Conservation (phyloP, 805 yeast genomes). For the Geotrichum ghanense region DNA sequence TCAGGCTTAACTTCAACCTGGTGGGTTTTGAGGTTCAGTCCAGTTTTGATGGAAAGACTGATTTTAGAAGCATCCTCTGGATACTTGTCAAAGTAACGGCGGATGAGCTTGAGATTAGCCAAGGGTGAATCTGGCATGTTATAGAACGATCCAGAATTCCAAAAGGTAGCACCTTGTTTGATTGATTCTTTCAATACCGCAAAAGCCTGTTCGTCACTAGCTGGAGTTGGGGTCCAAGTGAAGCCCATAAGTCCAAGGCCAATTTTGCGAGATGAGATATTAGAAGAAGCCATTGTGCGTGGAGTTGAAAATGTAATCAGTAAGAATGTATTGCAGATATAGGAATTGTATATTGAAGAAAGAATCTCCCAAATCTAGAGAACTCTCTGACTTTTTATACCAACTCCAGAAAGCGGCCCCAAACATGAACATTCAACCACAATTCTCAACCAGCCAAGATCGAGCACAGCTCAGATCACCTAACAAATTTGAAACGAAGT, state of each 20-base stretch:
- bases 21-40: constrained; percentile 28
- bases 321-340: too few species aligned
- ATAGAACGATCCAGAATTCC: constrained; percentile 75
- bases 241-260: constrained; percentile 81
- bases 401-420: too few species aligned
- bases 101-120: constrained; percentile 44
- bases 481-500: too few species aligned
- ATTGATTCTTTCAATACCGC: constrained; percentile 43
- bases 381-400: too few species aligned
- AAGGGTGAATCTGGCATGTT: constrained; percentile 36
- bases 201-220: constrained; percentile 44
- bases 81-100: constrained; percentile 43
- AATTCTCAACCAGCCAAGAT: too few species aligned
- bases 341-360: too few species aligned
- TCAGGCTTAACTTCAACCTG: constrained; percentile 42
- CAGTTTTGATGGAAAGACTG: constrained; percentile 61
- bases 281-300: too few species aligned
- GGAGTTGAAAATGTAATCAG: too few species aligned
- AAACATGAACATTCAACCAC: too few species aligned
- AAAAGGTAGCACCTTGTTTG: constrained; percentile 36
- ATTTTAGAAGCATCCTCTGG: constrained; percentile 49
- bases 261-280: too few species aligned
- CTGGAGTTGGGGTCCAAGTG: constrained; percentile 50
- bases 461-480: too few species aligned
- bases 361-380: too few species aligned